Evolutionary conservation across 2,329 filamentous ascomycete species (phyloP).

Genomic region (Fusarium chaquense): DNA sequence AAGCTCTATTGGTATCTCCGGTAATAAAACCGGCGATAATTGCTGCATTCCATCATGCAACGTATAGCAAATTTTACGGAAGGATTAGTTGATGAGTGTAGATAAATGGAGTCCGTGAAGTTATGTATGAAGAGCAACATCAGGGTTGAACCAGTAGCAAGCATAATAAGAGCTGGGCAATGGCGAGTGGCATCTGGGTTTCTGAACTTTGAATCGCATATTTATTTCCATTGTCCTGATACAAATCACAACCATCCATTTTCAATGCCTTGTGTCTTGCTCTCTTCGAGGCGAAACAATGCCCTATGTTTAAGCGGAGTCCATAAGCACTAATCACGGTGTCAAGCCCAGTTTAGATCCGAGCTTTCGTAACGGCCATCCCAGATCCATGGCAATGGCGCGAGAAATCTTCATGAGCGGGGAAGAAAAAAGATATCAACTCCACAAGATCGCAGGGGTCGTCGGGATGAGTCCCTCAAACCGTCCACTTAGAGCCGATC

Average conservation of each 20-base stretch:
- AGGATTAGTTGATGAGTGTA: no score
- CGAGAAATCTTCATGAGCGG: conserved; percentile 4
- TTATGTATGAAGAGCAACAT: no score
- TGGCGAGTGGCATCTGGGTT: background rate
- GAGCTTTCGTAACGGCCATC: background rate
- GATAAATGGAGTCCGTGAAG: no score
- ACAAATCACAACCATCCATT: background rate
- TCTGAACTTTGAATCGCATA: no score
- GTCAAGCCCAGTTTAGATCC: background rate
- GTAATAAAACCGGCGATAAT: no score
- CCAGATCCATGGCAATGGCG: background rate
- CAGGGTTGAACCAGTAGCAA: no score
- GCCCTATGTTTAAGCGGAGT: background rate
- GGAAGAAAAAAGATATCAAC: background rate
- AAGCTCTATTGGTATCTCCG: no score
- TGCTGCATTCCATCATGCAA: no score
- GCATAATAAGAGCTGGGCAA: no score
- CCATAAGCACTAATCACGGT: background rate
- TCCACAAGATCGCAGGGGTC: conserved; percentile 10
- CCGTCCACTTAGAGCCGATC: conserved; percentile 11
- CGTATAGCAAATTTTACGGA: no score
- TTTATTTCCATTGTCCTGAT: fast-evolving
- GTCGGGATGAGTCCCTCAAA: conserved; percentile 6
- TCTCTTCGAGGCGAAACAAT: background rate
- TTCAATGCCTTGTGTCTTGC: background rate